Evolutionary conservation across 2,329 filamentous ascomycete genomes (phyloP).

Genomic region (Aspergillus sojae): DNA sequence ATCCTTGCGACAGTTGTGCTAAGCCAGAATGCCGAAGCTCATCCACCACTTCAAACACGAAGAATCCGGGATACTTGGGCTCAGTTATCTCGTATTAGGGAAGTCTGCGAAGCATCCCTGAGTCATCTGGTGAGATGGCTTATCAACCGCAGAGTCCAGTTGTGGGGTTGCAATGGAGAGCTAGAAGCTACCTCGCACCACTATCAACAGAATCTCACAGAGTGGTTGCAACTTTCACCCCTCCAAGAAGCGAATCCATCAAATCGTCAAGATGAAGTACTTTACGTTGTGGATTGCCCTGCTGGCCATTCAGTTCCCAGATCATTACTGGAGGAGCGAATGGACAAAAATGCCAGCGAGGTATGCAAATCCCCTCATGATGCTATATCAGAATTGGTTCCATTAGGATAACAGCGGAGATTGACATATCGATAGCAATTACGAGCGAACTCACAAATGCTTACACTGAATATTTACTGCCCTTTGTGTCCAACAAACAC

Average conservation of each 20-base stretch:
- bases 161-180: slow-evolving; percentile 31
- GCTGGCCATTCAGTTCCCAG: slow-evolving; percentile 36
- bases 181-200: slow-evolving; percentile 27
- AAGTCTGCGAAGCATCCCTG: slow-evolving; percentile 20
- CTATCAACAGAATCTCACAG: slow-evolving; percentile 30
- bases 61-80: slow-evolving; percentile 24
- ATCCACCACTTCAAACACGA: slow-evolving; percentile 22
- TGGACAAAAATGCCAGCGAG: slow-evolving; percentile 37
- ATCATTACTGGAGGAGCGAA: slow-evolving; percentile 33
- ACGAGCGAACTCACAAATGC: slow-evolving; percentile 20
- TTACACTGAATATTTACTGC: slow-evolving; percentile 30
- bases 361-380: slow-evolving; percentile 17
- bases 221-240: slow-evolving; percentile 32
- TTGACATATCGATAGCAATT: slow-evolving; percentile 16
- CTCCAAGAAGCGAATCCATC: slow-evolving; percentile 7
- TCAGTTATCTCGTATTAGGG: slow-evolving; percentile 18
- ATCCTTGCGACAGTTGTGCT: slow-evolving; percentile 24
- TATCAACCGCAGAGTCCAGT: slow-evolving; percentile 29
- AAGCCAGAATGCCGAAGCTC: slow-evolving; percentile 20
- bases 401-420: not conserved
- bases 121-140: slow-evolving; percentile 27
- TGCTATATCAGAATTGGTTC: not conserved
- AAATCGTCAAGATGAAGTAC: slow-evolving; percentile 1
- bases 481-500: slow-evolving; percentile 34
- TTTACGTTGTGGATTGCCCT: slow-evolving; percentile 40